These are phyloP conservation scores for Silene coronaria DNA, from an alignment of 179 eudicot genomes.

Conservation along the genomic window DNA sequence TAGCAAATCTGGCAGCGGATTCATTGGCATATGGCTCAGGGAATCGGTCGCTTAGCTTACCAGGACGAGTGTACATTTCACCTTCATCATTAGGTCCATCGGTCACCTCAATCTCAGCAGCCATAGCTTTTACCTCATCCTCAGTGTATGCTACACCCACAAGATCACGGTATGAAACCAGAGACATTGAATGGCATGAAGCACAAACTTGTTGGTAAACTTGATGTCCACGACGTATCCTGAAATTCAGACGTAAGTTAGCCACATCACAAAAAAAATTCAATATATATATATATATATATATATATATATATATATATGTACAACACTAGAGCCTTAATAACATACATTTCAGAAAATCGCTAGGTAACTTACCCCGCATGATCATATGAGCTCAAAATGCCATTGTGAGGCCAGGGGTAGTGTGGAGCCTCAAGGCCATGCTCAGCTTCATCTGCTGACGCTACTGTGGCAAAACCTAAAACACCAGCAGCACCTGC, in stretches of 20 bases:
- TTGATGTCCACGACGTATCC: conserved; percentile 98
- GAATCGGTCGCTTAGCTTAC: conserved; percentile 79
- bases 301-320: not conserved
- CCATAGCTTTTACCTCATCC: conserved; percentile 93
- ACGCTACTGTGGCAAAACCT: conserved; percentile 56
- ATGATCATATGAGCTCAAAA: conserved; percentile 78
- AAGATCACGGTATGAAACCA: conserved; percentile 83
- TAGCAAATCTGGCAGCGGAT: conserved; percentile 89
- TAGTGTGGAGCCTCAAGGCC: conserved; percentile 53
- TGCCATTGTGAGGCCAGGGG: conserved; percentile 86
- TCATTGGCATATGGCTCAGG: conserved; percentile 89
- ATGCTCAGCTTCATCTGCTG: conserved; percentile 87
- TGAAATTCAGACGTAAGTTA: conserved; percentile 24
- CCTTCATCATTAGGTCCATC: conserved; percentile 99
- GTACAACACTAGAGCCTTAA: not conserved
- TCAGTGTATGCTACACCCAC: conserved; percentile 97
- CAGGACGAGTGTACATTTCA: conserved; percentile 89
- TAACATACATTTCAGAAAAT: not conserved
- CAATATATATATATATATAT: not conserved
- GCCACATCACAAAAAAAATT: not conserved
- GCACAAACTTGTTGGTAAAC: conserved; percentile 96
- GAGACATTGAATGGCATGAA: conserved; percentile 92
- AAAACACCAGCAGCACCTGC: conserved; percentile 70
- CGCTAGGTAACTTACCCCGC: conserved; percentile 52
- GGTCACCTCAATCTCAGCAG: conserved; percentile 91